These are phyloP conservation scores for Bryoerythrophyllum caledonicum DNA, from an alignment of 225 moss, liverwort and hornwort species.

Conservation along the genomic window DNA sequence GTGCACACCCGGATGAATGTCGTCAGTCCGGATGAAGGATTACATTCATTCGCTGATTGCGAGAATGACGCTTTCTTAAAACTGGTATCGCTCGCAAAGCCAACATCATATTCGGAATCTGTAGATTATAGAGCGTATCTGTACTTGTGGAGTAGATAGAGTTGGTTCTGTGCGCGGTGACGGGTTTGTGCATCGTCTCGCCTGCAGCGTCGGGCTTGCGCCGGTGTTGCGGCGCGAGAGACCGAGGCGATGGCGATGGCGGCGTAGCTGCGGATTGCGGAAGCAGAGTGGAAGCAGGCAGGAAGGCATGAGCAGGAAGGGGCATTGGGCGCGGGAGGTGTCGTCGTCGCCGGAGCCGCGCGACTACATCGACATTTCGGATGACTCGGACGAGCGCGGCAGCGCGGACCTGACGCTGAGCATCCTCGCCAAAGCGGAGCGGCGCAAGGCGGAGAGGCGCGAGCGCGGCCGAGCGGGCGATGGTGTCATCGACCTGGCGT, in stretches of 20 bases:
- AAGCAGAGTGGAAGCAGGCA: background rate
- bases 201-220: background rate
- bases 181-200: background rate
- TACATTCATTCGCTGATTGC: background rate
- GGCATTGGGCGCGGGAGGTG: background rate
- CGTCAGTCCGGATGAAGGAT: background rate
- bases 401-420: constrained; percentile 30
- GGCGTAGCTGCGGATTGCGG: background rate
- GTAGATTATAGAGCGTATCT: accelerated
- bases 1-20: no score
- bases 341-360: constrained; percentile 11
- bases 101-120: accelerated
- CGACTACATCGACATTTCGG: constrained; percentile 5
- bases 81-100: background rate
- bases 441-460: constrained; percentile 28
- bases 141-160: accelerated
- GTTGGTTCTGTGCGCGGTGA: background rate
- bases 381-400: constrained; percentile 19
- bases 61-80: background rate
- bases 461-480: background rate
- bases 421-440: constrained; percentile 32
- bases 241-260: background rate
- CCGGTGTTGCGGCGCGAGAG: background rate
- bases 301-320: constrained; percentile 14
- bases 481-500: constrained; percentile 6